Evolutionary conservation across 352 stramenopile genomes (phyloP).

Genomic region (Phytophthora sojae): DNA sequence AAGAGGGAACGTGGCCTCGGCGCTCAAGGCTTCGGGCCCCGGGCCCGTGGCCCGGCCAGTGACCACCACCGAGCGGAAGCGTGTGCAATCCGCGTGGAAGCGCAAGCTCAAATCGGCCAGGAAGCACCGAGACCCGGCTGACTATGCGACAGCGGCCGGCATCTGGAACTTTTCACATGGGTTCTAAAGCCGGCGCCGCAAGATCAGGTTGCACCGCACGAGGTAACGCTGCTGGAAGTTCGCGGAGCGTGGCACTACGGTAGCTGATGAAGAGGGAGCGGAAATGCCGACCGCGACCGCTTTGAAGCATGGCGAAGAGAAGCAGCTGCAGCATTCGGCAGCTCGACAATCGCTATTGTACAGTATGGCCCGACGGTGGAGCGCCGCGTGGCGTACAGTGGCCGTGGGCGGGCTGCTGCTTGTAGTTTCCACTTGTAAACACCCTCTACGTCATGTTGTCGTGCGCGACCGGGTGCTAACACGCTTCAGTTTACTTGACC

Average conservation of each 20-base stretch:
- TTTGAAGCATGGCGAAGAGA: not conserved
- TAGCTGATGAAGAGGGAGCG: not conserved
- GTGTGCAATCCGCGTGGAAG: slow-evolving; percentile 6
- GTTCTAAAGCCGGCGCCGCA: slow-evolving; percentile 14
- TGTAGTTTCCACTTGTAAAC: slow-evolving; percentile 17
- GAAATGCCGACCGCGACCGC: not conserved
- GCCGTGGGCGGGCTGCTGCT: not conserved
- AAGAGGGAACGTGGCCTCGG: slow-evolving; percentile 11
- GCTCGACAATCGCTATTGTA: not conserved
- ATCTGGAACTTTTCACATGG: slow-evolving; percentile 6
- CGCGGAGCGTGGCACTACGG: not conserved
- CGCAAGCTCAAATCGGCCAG: slow-evolving; percentile 23
- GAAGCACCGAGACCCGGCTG: not conserved
- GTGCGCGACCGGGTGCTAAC: slow-evolving; percentile 8
- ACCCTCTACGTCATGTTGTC: slow-evolving; percentile 7
- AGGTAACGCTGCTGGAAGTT: not conserved
- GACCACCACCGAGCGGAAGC: no score
- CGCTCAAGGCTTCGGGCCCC: no score
- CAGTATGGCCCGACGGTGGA: no score
- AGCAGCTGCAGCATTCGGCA: not conserved
- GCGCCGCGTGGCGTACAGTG: not conserved
- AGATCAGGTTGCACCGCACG: not conserved
- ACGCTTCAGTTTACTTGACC: slow-evolving; percentile 23
- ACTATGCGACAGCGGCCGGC: not conserved
- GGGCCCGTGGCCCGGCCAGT: no score